These are phyloP conservation scores for Monilinia vaccinii-corymbosi DNA, from an alignment of 2,329 filamentous ascomycete species.

Conservation along the genomic window DNA sequence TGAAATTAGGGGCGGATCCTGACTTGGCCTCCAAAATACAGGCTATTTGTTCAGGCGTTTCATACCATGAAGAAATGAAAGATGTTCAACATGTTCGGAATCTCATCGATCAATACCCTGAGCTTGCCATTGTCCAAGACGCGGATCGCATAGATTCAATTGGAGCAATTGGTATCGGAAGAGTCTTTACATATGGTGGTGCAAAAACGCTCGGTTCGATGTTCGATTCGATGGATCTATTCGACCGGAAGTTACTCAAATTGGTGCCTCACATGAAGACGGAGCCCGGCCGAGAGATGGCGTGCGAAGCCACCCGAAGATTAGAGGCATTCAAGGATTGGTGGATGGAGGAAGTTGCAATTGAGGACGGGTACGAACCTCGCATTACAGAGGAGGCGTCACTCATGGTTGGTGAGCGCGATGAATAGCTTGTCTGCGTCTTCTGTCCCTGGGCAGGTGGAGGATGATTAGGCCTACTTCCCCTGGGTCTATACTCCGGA, in stretches of 20 bases:
- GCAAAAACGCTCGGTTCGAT: constrained; percentile 47
- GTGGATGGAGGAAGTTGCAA: constrained; percentile 41
- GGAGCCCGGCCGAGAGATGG: constrained; percentile 41
- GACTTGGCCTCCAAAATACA: constrained; percentile 59
- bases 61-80: constrained; percentile 64
- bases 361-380: background rate
- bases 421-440: background rate
- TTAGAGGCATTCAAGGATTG: constrained; percentile 43
- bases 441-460: background rate
- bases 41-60: constrained; percentile 64
- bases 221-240: constrained; percentile 58
- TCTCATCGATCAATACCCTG: constrained; percentile 58
- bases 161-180: constrained; percentile 72
- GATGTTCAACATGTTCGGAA: constrained; percentile 49
- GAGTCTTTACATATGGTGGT: constrained; percentile 69
- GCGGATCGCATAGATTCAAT: constrained; percentile 89
- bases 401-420: background rate
- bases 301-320: constrained; percentile 40
- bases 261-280: constrained; percentile 51
- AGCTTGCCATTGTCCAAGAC: constrained; percentile 81
- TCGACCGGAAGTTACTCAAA: constrained; percentile 63
- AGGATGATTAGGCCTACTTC: background rate
- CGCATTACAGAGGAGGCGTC: background rate
- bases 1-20: constrained; percentile 44
- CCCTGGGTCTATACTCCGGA: background rate